These are phyloP conservation scores for Phialophora chinensis DNA, from an alignment of 2,329 filamentous ascomycete genomes.

Conservation along the genomic window DNA sequence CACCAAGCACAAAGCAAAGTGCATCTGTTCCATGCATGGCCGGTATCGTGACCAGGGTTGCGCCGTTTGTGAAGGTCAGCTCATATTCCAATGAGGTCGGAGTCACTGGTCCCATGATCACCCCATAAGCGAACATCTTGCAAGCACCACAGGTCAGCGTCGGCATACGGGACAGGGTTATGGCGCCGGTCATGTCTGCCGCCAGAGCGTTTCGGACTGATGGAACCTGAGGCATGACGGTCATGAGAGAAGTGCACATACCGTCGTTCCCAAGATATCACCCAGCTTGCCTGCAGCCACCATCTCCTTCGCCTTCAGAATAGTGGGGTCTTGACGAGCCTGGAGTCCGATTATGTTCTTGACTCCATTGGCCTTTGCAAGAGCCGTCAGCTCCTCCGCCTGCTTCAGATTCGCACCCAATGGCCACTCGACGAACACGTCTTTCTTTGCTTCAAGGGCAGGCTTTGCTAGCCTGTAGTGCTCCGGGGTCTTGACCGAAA, in stretches of 20 bases:
- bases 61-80: slow-evolving; percentile 28
- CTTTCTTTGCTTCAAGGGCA: slow-evolving; percentile 59
- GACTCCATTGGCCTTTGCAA: slow-evolving; percentile 44
- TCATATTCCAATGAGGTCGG: slow-evolving; percentile 22
- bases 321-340: slow-evolving; percentile 53
- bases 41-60: slow-evolving; percentile 36
- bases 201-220: too few relatives aligned
- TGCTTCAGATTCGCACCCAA: slow-evolving; percentile 54
- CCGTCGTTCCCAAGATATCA: slow-evolving; percentile 58
- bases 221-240: background rate
- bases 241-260: background rate
- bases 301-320: slow-evolving; percentile 54
- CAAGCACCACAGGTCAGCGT: slow-evolving; percentile 2
- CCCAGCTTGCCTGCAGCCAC: slow-evolving; percentile 57
- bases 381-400: slow-evolving; percentile 50
- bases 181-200: background rate
- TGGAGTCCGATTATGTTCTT: slow-evolving; percentile 59
- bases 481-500: slow-evolving; percentile 59
- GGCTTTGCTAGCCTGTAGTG: slow-evolving; percentile 56
- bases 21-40: slow-evolving; percentile 33
- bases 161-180: background rate
- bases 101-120: slow-evolving; percentile 18
- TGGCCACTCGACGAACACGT: slow-evolving; percentile 65
- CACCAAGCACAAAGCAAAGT: slow-evolving; percentile 33
- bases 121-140: slow-evolving; percentile 37